Evolutionary conservation across 2,329 filamentous ascomycete genomes (phyloP), one percentile per base, ranked within the genome.

Genomic region (Fusarium cyanostomum): DNA sequence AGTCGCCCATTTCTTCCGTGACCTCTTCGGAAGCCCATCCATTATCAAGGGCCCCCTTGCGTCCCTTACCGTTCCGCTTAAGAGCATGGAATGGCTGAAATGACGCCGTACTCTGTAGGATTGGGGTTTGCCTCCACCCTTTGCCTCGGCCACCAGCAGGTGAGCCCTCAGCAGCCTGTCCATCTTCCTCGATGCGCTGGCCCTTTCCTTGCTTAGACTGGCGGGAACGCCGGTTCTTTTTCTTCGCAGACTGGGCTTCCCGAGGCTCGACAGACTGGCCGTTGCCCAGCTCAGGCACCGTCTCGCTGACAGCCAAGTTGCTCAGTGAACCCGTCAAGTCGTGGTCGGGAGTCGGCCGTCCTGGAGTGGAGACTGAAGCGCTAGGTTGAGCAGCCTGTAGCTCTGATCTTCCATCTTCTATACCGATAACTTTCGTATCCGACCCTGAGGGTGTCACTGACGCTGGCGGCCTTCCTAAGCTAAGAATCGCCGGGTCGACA

Each of bases 21-120:
- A 94, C 94, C 72, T 98, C 94, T 73, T 97, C 95, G 0, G 94
- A 97, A 5, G 92, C 93, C 94, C 94, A 98, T 4, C 92, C 94
- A 73, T 92, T 96, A 38, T 92, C 85, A 8, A 76, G 76, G 27
- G 73, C 74, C 41, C 74, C 76, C 67, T 76, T 80, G 54, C 74
- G 79, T 58, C 79, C 81, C 67, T 80, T 77, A 61, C 72, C 78
- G 73, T 77, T 84, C 75, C 75, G 89, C 80, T 84, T 92, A 2
- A 89, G 73, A 1, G 84, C 83, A 38, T 81, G 78, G 67, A 85
- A 89, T 0, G 86, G 86, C 70, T 89, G 87, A 59, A 89, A 89
- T 0, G 85, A 86, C 4, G 84, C 76, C 8, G 81, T 87, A 53
- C 84, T 86, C 71, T 89, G 80, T 21, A 87, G 71, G 21, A 87